Conservation (phyloP, 768 basidiomycete genomes). For the Russula griseocarnosa region DNA sequence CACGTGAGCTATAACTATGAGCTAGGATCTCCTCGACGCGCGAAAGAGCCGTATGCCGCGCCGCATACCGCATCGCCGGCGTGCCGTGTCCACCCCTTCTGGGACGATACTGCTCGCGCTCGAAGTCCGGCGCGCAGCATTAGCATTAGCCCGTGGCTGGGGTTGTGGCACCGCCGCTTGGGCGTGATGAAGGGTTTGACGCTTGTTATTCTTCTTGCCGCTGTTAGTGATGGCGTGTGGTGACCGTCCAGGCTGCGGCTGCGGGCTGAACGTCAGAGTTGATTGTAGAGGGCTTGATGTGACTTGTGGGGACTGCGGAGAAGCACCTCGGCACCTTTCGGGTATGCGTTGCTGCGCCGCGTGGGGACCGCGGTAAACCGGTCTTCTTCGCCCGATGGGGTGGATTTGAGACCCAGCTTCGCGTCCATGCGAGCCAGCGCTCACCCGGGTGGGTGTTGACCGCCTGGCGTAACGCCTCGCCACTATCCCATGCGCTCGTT, state of each 20-base stretch:
- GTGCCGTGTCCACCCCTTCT: conserved; percentile 21
- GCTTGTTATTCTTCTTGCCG: background rate
- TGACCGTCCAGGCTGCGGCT: background rate
- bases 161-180: background rate
- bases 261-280: conserved; percentile 47
- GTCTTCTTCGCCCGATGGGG: conserved; percentile 32
- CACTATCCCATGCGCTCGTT: conserved; percentile 24
- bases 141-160: no score
- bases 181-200: background rate
- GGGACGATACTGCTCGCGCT: conserved; percentile 17
- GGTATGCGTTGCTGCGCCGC: conserved; percentile 33
- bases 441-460: conserved; percentile 23
- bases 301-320: conserved; percentile 56
- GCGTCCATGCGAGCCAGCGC: conserved; percentile 27
- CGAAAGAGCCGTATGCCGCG: conserved; percentile 32
- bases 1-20: conserved; percentile 32
- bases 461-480: conserved; percentile 28
- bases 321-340: conserved; percentile 36
- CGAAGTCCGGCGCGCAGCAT: conserved; percentile 15
- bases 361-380: conserved; percentile 41
- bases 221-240: background rate
- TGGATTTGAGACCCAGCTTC: conserved; percentile 30
- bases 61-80: conserved; percentile 32
- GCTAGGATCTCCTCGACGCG: conserved; percentile 35
- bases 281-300: conserved; percentile 55